A percentile compares a stretch with the other conserved stretches of the same genome.
These are phyloP conservation scores for Xylariaceae sp. DNA, from an alignment of 2,329 filamentous ascomycete genomes.

Conservation along the genomic window DNA sequence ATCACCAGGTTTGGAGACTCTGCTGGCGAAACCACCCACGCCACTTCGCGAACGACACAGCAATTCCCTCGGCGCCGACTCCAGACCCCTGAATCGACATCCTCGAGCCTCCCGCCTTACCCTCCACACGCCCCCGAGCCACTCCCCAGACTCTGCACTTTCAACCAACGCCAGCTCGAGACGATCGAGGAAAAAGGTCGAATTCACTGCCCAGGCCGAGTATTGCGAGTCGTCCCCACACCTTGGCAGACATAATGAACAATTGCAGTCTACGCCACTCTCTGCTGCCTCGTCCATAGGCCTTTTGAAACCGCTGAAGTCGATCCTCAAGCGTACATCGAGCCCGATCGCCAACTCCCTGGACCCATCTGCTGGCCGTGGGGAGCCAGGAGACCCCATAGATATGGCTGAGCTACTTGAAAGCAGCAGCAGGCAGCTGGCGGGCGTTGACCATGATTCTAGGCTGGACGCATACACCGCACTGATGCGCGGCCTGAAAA, in stretches of 20 bases:
- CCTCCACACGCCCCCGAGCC: slow-evolving; percentile 50
- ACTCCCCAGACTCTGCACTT: slow-evolving; percentile 41
- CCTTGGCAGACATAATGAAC: slow-evolving; percentile 34
- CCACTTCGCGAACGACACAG: slow-evolving; percentile 53
- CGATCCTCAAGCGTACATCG: slow-evolving; percentile 72
- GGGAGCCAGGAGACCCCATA: slow-evolving; percentile 37
- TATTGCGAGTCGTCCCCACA: slow-evolving; percentile 51
- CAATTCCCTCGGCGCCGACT: slow-evolving; percentile 30
- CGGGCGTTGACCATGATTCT: slow-evolving; percentile 63
- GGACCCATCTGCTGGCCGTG: slow-evolving; percentile 39
- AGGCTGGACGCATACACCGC: slow-evolving; percentile 83
- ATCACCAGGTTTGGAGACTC: slow-evolving; percentile 44
- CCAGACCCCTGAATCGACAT: slow-evolving; percentile 34
- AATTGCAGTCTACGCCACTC: slow-evolving; percentile 37
- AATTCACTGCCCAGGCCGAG: slow-evolving; percentile 52
- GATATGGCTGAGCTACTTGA: slow-evolving; percentile 77
- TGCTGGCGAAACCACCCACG: slow-evolving; percentile 59
- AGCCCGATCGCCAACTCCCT: slow-evolving; percentile 39
- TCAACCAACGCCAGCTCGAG: slow-evolving; percentile 41
- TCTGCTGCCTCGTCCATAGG: slow-evolving; percentile 37
- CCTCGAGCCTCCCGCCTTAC: slow-evolving; percentile 37
- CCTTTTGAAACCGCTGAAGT: slow-evolving; percentile 47
- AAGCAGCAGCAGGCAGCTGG: slow-evolving; percentile 75
- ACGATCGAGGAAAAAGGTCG: slow-evolving; percentile 49
- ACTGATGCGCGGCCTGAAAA: slow-evolving; percentile 68